phyloP scores from a whole-genome alignment of 2,329 filamentous ascomycete species.

The Alternaria novae-zelandiae region DNA sequence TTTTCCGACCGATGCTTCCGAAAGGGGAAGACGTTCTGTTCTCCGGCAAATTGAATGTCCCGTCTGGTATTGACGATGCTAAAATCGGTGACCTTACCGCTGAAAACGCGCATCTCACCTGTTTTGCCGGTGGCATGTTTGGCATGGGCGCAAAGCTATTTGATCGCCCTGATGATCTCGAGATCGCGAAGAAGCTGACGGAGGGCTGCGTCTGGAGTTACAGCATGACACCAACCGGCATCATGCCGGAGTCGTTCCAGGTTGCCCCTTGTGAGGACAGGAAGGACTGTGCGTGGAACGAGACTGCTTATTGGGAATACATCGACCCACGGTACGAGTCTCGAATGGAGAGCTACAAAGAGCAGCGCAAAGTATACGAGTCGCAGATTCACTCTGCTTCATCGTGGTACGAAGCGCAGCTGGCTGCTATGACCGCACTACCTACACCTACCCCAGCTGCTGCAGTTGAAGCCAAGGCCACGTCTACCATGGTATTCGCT shows the following conservation, averaged over 20 bases:
- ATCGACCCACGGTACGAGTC: slow-evolving; percentile 46
- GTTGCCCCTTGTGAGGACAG: slow-evolving; percentile 55
- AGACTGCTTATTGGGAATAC: slow-evolving; percentile 52
- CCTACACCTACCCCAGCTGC: slow-evolving; percentile 14
- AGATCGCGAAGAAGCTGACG: slow-evolving; percentile 64
- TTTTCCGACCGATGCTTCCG: slow-evolving; percentile 60
- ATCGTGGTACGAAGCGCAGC: slow-evolving; percentile 35
- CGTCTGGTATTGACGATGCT: slow-evolving; percentile 32
- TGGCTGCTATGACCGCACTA: slow-evolving; percentile 34
- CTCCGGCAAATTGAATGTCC: slow-evolving; percentile 47
- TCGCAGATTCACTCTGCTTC: slow-evolving; percentile 42
- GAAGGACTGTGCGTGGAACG: slow-evolving; percentile 53
- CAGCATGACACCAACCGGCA: slow-evolving; percentile 61
- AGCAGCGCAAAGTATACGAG: slow-evolving; percentile 46
- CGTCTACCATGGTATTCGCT: slow-evolving; percentile 22
- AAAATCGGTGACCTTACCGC: slow-evolving; percentile 35
- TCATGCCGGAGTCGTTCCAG: slow-evolving; percentile 67
- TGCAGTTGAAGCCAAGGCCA: slow-evolving; percentile 20
- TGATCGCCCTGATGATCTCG: slow-evolving; percentile 59
- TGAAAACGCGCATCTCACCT: slow-evolving; percentile 67
- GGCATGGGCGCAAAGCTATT: slow-evolving; percentile 71
- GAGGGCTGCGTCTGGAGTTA: slow-evolving; percentile 71
- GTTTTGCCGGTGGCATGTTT: slow-evolving; percentile 75
- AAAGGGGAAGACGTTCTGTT: slow-evolving; percentile 55
- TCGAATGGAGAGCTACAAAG: slow-evolving; percentile 32